Percentiles rank a stretch among this genome's conserved stretches.
Conservation (phyloP, 1,284 basidiomycete genomes). For the Lentinus polychrous region DNA sequence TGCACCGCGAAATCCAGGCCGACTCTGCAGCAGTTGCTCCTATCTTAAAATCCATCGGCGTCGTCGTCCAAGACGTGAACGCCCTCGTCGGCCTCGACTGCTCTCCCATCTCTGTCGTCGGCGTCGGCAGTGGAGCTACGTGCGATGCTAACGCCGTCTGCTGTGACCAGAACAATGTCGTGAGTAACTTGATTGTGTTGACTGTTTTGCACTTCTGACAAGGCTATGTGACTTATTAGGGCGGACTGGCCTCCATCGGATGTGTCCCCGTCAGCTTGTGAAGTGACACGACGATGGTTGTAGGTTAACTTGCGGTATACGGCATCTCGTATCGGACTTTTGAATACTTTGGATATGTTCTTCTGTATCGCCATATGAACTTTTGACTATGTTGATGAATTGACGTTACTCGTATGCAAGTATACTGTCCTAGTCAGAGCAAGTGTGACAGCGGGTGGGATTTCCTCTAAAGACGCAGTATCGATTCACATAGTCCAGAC, state of each 20-base stretch:
- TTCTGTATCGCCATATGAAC: too few species aligned
- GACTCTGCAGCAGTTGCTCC: background rate
- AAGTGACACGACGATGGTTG: background rate
- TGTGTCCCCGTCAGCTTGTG: conserved; percentile 4
- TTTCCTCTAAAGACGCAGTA: too few species aligned
- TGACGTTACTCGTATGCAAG: too few species aligned
- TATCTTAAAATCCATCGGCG: conserved; percentile 6
- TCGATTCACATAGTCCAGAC: too few species aligned
- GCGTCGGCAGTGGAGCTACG: conserved; percentile 4
- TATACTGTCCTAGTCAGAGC: too few species aligned
- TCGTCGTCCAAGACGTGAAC: conserved; percentile 12
- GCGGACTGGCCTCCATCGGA: conserved; percentile 1
- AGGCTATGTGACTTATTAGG: background rate
- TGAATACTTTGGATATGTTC: too few species aligned
- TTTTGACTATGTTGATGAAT: too few species aligned
- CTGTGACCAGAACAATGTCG: conserved; percentile 6
- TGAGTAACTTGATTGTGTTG: conserved; percentile 1
- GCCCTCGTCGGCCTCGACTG: conserved; percentile 13
- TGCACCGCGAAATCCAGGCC: background rate
- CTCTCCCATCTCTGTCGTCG: conserved; percentile 14
- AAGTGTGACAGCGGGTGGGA: too few species aligned
- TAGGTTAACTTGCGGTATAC: too few species aligned
- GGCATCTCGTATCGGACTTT: too few species aligned
- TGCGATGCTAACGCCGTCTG: conserved; percentile 5
- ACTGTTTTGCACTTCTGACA: background rate